Evolutionary conservation across 352 stramenopile species (phyloP).

Genomic region (Plasmopara muralis): DNA sequence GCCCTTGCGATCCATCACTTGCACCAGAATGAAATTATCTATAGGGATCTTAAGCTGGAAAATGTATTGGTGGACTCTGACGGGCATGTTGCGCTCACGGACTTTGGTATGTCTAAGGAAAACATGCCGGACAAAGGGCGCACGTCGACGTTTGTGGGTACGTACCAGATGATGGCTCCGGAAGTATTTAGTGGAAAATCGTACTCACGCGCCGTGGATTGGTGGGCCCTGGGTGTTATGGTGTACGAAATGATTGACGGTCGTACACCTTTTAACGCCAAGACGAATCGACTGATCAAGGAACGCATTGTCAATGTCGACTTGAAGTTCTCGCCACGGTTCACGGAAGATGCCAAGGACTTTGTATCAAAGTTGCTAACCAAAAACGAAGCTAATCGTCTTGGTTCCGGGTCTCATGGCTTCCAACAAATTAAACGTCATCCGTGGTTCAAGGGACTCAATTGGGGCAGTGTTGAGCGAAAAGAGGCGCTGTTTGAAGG

Average conservation of each 20-base stretch:
- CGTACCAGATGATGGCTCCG: conserved; percentile 90
- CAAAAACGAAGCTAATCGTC: conserved; percentile 87
- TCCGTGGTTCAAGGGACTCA: conserved; percentile 80
- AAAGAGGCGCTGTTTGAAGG: conserved; percentile 59
- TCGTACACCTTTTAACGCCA: conserved; percentile 81
- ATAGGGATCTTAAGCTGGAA: conserved; percentile 97
- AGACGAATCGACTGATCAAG: conserved; percentile 82
- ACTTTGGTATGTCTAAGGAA: conserved; percentile 99
- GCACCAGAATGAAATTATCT: conserved; percentile 94
- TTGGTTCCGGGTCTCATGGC: conserved; percentile 88
- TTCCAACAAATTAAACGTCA: conserved; percentile 85
- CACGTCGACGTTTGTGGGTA: conserved; percentile 88
- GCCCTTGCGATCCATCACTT: conserved; percentile 92
- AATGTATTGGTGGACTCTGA: conserved; percentile 96
- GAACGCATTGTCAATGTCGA: conserved; percentile 81
- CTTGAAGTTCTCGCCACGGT: conserved; percentile 73
- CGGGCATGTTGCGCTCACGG: conserved; percentile 95
- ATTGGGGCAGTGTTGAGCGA: conserved; percentile 74
- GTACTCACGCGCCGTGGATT: conserved; percentile 86
- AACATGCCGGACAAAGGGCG: conserved; percentile 85
- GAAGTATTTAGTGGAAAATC: conserved; percentile 84
- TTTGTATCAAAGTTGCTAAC: conserved; percentile 89
- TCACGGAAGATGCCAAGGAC: conserved; percentile 77
- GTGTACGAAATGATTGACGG: conserved; percentile 88
- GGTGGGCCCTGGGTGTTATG: conserved; percentile 85